Base-by-base conservation (phyloP, 1,284 basidiomycete species). In the Dichomitus squalens region DNA sequence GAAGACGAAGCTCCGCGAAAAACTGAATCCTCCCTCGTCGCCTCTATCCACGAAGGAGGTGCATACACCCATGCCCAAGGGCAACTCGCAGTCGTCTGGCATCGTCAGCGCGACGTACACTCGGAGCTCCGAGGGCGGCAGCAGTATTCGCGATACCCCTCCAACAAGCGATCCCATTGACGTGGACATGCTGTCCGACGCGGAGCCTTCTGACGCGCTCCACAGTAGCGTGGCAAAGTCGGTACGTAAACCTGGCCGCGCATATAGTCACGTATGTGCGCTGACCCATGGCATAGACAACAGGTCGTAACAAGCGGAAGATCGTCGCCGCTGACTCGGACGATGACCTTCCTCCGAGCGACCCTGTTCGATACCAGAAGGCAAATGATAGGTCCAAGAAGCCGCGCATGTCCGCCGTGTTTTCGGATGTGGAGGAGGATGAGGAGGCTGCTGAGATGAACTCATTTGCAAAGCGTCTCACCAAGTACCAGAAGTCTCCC, bases 131-230 rank as follows among this genome's bases (percentile, higher is more conserved):
- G 81, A 80, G 23, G 73, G 73, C 20, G 76, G 74, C n/a, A 76
- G 75, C 54, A 84, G 78, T 57, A 58, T 64, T 36, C 75, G 75
- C 40, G 80, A 82, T 14, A 88, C 86, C 1, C 89, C 89, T 16
- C 88, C 89, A 0, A 88, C 87, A 1, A 92, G 90, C 63, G 88
- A 92, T 60, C 77, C 81, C 20, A 80, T 90, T 54, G 88, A 92
- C 61, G 78, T 92, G 5, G 89, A 90, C 66, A 85, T 90, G 84
- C 60, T 83, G 39, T 78, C 76, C 7, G 81, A 81, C 21, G 80
- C 79, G 4, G 80, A 80, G 33, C 77, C 78, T 34, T 73, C 72
- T 31, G 68, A 68, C 7, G 61, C 68, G 44, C 68, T 34, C n/a
- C 60, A 60, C 48, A 55, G 56, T 31, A 60, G 61, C 29, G 29